Evolutionary conservation across 345 rosid species (phyloP), one percentile per base, ranked within the genome.

Genomic region (Bretschneidera sinensis): DNA sequence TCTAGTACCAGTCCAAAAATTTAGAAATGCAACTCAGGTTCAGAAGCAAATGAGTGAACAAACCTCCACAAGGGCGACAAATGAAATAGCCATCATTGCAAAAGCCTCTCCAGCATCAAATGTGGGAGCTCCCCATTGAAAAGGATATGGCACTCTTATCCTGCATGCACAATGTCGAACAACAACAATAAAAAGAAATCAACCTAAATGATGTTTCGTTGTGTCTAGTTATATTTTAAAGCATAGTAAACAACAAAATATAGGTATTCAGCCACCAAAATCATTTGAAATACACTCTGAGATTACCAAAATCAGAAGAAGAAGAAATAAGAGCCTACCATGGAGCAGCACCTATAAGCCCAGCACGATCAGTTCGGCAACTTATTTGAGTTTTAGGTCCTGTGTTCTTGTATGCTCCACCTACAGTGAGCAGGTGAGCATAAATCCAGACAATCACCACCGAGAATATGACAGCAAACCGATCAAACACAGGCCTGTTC

Each of bases 101-200:
- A 92, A 92, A 51, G 94, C 73, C 80, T 92, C 98, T 70, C 98
- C 98, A 0, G 98, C 98, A 72, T 92, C 85, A 64, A 92, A 92
- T 22, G 95, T 76, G 54, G 98, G 98, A 64, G 98, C 86, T 73
- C 98, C 98, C 98, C 97, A 92, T 74, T 92, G 98, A 69, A 92
- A 92, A 43, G 98, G 98, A 71, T 89, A 92, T 51, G 98, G 97
- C 33, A 89, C 84, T 76, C 97, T 78, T 74, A 92, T 92, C 98
- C 97, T 92, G 67, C 57, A 77, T 17, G 16, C 60, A 59, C 55
- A 65, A 51, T 20, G 18, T 57, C 3, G 34, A n/a, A 21, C 39
- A 60, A 20, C 24, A 62, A 55, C 20, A 43, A 71, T 14, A 49
- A 59, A 28, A 5, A 23, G 51, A 24, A 52, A 59, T 31, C 45